phyloP scores from a whole-genome alignment of 768 basidiomycete genomes.

The Lactarius quietus region DNA sequence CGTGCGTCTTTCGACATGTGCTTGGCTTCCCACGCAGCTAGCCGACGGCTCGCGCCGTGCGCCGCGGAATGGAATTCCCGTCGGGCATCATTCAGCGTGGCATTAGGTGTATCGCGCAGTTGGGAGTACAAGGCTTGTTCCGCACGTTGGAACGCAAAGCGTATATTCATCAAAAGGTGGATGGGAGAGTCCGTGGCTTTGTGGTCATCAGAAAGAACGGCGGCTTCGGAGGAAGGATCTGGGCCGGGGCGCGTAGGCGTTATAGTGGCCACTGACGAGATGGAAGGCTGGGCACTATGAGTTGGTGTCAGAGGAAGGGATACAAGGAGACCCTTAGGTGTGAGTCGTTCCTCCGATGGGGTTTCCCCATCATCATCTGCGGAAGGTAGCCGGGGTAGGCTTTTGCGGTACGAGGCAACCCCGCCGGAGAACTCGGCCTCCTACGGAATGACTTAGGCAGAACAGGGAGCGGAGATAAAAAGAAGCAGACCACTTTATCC shows the following conservation, averaged over 20 bases:
- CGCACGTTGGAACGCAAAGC: constrained; percentile 52
- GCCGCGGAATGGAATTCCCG: constrained; percentile 52
- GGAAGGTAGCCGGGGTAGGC: constrained; percentile 58
- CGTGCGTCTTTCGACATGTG: constrained; percentile 43
- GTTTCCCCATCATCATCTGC: constrained; percentile 50
- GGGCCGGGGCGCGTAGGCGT: constrained; percentile 1
- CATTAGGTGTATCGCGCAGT: constrained; percentile 44
- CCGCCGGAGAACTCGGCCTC: constrained; percentile 40
- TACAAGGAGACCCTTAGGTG: constrained; percentile 13
- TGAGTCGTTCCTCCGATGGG: constrained; percentile 25
- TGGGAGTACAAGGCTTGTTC: constrained; percentile 60
- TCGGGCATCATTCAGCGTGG: constrained; percentile 59
- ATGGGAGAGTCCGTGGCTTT: constrained; percentile 33
- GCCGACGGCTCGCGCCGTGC: constrained; percentile 49
- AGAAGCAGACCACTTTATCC: constrained; percentile 49
- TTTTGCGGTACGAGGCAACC: constrained; percentile 37
- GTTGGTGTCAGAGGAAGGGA: constrained; percentile 28
- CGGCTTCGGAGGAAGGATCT: constrained; percentile 3
- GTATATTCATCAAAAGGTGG: constrained; percentile 45
- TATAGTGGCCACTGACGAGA: constrained; percentile 12
- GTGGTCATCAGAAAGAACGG: constrained; percentile 27
- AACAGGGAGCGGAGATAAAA: neutral
- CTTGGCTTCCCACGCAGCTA: constrained; percentile 63
- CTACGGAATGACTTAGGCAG: constrained; percentile 31
- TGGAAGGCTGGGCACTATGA: constrained; percentile 25